Evolutionary conservation across 352 stramenopile genomes (phyloP), one percentile per base, ranked within the genome.

Genomic region (Globisporangium echinulatum): DNA sequence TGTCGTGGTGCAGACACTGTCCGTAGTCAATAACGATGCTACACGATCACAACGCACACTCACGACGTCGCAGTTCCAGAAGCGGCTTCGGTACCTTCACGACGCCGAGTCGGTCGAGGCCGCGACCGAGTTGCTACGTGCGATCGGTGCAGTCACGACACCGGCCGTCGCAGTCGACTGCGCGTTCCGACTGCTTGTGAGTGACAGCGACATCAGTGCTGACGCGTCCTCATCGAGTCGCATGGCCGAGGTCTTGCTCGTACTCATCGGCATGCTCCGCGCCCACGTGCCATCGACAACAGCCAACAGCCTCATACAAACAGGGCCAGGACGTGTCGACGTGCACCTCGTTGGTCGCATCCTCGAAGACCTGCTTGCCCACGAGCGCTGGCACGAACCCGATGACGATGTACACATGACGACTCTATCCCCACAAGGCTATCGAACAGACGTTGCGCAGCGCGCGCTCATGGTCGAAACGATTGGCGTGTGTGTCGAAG

Each of bases 31-130:
- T 3, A 33, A 33, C 25, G 25, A 33, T 33, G 25, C 25, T 33
- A 33, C 25, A 33, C 25, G 25, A 33, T 33, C 25, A 33, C 25
- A 33, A 33, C 42, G 54, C 11, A 46, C 49, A 15, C 49, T 88
- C 49, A 58, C 77, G 48, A 65, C 90, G 10, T 77, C 84, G 36
- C 83, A 94, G 57, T 96, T 88, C 64, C 82, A 85, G 47, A 94
- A 93, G 59, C 74, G 85, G 10, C 74, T 93, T 42, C 69, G 68
- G 4, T 73, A 77, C 50, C 92, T 96, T 49, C 76, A 87, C 57
- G 82, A 89, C 19, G 75, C 90, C 55, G 64, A 74, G n/a, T 79
- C 82, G 4, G 71, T 92, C 14, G 52, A 66, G 9, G 64, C 77
- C 1, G 70, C 73, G 6, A 65, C 79, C 3, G 61, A 62, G 56